phyloP scores from a whole-genome alignment of 2,329 filamentous ascomycete genomes.

The Anthostomella pinea region DNA sequence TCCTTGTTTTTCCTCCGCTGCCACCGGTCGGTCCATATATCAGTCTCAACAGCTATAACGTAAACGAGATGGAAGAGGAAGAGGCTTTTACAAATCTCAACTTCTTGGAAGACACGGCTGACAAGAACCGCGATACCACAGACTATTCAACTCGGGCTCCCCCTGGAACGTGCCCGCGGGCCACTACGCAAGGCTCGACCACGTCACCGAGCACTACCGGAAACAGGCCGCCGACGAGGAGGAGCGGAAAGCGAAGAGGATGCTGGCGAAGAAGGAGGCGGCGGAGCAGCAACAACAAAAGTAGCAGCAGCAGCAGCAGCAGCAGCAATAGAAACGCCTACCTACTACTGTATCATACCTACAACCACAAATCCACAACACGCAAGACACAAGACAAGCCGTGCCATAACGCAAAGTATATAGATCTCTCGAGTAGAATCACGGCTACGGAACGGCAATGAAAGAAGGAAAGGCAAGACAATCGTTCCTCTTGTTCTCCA shows the following conservation, averaged over 20 bases:
- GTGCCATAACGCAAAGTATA: too few species aligned
- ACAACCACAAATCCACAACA: too few species aligned
- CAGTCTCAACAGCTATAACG: too few species aligned
- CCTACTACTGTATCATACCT: neutral
- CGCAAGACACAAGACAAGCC: too few species aligned
- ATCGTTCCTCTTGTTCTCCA: too few species aligned
- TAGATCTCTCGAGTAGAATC: too few species aligned
- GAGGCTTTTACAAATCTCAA: neutral
- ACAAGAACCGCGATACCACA: constrained; percentile 24
- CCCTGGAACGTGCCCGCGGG: constrained; percentile 55
- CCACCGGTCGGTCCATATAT: too few species aligned
- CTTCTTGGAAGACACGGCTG: constrained; percentile 10
- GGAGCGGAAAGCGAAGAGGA: constrained; percentile 51
- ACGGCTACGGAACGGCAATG: too few species aligned
- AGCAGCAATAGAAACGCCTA: constrained; percentile 5
- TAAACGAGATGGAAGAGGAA: neutral
- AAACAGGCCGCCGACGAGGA: constrained; percentile 53
- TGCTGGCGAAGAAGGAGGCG: constrained; percentile 37
- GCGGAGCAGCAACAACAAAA: too few species aligned
- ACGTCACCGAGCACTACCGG: constrained; percentile 56
- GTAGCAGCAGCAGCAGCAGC: too few species aligned
- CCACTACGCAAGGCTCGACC: constrained; percentile 51
- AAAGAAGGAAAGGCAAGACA: neutral
- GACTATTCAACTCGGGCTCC: constrained; percentile 49
- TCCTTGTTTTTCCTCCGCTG: neutral